Evolutionary conservation across 805 yeast genomes (phyloP).

Genomic region (Yamadazyma takamatsuzukensis): DNA sequence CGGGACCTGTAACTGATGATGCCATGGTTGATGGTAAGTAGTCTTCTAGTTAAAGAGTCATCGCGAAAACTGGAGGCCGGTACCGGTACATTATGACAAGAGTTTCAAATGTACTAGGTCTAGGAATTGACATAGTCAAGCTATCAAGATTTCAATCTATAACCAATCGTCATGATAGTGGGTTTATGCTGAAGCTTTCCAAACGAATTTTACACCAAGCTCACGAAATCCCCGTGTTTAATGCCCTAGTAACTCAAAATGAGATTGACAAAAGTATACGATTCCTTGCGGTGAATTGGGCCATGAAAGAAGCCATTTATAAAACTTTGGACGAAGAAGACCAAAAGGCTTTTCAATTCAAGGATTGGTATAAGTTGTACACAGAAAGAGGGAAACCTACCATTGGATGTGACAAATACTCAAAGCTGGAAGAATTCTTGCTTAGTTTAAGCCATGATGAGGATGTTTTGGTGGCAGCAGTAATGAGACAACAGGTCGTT

Average conservation of each 20-base stretch:
- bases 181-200: conserved; percentile 29
- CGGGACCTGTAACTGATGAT: conserved; percentile 79
- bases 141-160: conserved; percentile 45
- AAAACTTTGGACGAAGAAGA: conserved; percentile 50
- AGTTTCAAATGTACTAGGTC: conserved; percentile 29
- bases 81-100: conserved; percentile 6
- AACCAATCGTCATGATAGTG: conserved; percentile 19
- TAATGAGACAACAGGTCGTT: conserved; percentile 36
- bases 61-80: too few species aligned
- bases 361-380: conserved; percentile 53
- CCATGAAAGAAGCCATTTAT: conserved; percentile 69
- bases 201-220: conserved; percentile 49
- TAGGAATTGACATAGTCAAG: conserved; percentile 57
- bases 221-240: conserved; percentile 29
- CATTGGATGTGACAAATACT: conserved; percentile 29
- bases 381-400: conserved; percentile 42
- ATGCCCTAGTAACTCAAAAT: conserved; percentile 6
- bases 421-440: conserved; percentile 43
- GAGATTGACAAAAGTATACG: conserved; percentile 24
- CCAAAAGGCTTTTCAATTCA: conserved; percentile 54
- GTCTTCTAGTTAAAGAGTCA: conserved; percentile 1
- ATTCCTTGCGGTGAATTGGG: conserved; percentile 60
- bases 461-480: conserved; percentile 54
- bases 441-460: conserved; percentile 65
- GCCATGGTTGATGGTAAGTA: conserved; percentile 63